Percentiles rank a stretch among this genome's conserved stretches.
Evolutionary conservation across 768 basidiomycete species (phyloP).

Genomic region (Rhizopogon roseolus): DNA sequence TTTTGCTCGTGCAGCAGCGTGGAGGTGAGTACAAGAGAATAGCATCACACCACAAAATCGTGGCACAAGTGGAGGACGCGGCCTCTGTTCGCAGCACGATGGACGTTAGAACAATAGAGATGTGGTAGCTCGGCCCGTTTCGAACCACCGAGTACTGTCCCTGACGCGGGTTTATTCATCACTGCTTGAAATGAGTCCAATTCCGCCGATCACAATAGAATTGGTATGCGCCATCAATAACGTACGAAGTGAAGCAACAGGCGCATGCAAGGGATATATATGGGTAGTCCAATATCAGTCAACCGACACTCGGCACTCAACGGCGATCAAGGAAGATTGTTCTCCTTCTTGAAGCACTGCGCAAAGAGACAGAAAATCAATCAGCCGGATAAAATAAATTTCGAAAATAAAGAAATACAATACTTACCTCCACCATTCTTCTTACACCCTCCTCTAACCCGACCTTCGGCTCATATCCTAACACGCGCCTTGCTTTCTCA

Average conservation of each 20-base stretch:
- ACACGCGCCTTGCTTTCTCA: constrained; percentile 84
- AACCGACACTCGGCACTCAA: neutral
- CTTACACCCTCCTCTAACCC: constrained; percentile 85
- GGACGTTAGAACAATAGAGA: neutral
- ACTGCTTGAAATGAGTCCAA: neutral
- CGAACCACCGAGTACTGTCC: no score
- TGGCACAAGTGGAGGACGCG: neutral
- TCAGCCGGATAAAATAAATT: neutral
- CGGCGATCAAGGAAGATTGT: constrained; percentile 14
- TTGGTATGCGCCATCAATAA: neutral
- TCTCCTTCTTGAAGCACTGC: constrained; percentile 28
- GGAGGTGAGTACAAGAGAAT: neutral
- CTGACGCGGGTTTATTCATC: no score
- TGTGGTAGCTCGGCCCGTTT: neutral
- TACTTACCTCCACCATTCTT: constrained; percentile 67
- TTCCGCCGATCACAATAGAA: neutral
- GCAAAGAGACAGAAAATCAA: neutral
- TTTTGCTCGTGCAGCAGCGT: neutral
- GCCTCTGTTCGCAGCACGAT: neutral
- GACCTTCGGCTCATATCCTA: constrained; percentile 92
- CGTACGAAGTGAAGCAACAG: neutral
- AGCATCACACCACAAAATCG: neutral
- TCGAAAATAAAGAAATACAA: neutral
- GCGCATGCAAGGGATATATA: neutral
- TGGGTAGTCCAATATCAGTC: neutral